These are phyloP conservation scores for Quambalaria eucalypti DNA, from an alignment of 1,284 basidiomycete genomes.

Conservation along the genomic window DNA sequence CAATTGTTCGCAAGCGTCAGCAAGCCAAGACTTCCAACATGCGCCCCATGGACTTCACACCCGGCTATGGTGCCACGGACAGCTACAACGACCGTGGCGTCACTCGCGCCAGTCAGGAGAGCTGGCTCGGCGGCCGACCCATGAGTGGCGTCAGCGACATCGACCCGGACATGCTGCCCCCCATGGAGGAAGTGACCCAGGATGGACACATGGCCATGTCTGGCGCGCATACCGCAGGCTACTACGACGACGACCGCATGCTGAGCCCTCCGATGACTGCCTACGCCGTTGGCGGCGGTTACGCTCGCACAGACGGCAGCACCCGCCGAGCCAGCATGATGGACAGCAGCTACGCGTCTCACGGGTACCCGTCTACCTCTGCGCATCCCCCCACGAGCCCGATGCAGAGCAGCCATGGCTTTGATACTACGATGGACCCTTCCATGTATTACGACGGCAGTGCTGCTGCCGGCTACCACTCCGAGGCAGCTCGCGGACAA, in stretches of 20 bases:
- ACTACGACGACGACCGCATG: not conserved
- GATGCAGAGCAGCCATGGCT: too few species aligned
- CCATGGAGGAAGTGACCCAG: not conserved
- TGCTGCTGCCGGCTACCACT: not conserved
- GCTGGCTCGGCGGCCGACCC: not conserved
- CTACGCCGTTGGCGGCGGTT: not conserved
- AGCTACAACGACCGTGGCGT: not conserved
- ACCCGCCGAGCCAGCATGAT: too few species aligned
- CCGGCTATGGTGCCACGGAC: not conserved
- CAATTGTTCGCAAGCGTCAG: not conserved
- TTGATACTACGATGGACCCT: too few species aligned
- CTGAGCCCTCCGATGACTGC: not conserved
- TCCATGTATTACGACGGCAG: not conserved
- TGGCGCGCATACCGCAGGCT: not conserved
- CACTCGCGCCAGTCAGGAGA: not conserved
- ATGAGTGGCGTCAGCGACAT: not conserved
- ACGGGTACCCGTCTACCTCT: too few species aligned
- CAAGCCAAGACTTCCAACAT: not conserved
- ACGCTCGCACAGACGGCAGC: not conserved
- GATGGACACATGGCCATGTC: not conserved
- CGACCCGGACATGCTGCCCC: not conserved
- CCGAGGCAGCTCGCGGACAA: not conserved
- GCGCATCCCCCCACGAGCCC: too few species aligned
- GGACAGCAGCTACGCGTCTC: too few species aligned
- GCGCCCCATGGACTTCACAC: not conserved